These are phyloP conservation scores for Jasminum sambac DNA, from an alignment of 257 asterid genomes.

Conservation along the genomic window DNA sequence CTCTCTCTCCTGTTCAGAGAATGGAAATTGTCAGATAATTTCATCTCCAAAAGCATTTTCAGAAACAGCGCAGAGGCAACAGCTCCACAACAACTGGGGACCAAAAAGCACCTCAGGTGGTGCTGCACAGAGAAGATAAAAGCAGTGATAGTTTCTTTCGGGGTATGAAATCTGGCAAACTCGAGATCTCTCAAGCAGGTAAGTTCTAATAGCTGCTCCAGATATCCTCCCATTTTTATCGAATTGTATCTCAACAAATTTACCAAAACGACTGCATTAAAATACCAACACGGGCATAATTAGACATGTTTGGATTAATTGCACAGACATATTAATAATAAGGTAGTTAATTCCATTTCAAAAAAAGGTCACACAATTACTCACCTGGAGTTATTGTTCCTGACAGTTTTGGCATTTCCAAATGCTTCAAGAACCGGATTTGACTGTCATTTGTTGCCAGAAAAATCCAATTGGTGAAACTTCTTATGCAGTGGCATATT, in stretches of 20 bases:
- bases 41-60: conserved; percentile 24
- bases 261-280: conserved; percentile 88
- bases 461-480: conserved; percentile 19
- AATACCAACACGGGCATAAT: conserved; percentile 20
- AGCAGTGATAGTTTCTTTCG: conserved; percentile 98
- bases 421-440: conserved; percentile 99
- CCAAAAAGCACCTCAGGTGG: conserved; percentile 69
- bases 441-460: conserved; percentile 58
- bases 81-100: conserved; percentile 15
- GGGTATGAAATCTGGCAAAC: conserved; percentile 96
- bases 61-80: conserved; percentile 8
- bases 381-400: conserved; percentile 97
- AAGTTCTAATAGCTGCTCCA: conserved; percentile 97
- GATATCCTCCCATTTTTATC: conserved; percentile 98
- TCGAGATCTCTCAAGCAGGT: conserved; percentile 96
- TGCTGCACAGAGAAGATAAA: conserved; percentile 96
- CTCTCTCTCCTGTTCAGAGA: conserved; percentile 68
- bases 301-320: conserved; percentile 11
- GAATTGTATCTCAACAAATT: conserved; percentile 98
- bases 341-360: conserved; percentile 10
- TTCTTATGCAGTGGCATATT: conserved; percentile 18
- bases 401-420: conserved; percentile 97
- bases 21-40: conserved; percentile 22
- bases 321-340: conserved; percentile 11
- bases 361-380: conserved; percentile 26